Evolutionary conservation across 306 rosid genomes (phyloP), one percentile per base, ranked within the genome.

Genomic region (Trifolium pratense): DNA sequence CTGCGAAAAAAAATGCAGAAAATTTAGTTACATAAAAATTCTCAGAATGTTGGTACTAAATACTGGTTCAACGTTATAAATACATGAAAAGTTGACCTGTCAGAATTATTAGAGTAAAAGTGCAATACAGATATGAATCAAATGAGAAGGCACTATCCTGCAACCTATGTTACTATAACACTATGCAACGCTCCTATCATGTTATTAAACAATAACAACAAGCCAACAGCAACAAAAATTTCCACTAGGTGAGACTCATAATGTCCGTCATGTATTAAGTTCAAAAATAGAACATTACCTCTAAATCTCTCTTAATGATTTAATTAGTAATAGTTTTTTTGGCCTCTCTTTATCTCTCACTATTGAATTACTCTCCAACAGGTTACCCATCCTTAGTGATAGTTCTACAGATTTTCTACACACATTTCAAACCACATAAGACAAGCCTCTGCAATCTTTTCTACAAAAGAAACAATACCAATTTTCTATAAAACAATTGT

Each of bases 91-190:
- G 6, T 17, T 13, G 15, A 55, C 58, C 1, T 16, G 3, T 49
- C 17, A 25, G 60, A 68, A 48, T 45, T 11, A 46, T 40, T 68
- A 69, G 37, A 58, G 9, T 57, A 32, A 9, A 68, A 34, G 45
- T 34, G 71, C 56, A 21, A 25, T 20, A 25, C 70, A 40, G 34
- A 60, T 48, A 60, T 15, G 55, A 51, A 75, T 64, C 66, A 25
- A 10, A 65, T 15, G 42, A 75, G 43, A 64, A 64, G 45, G 32
- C 29, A 68, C 52, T 46, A 77, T 9, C 12, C 17, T 46, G 11
- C 51, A 42, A 31, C 16, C 51, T 9, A 42, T 7, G 11, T 45
- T 14, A 45, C 18, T 57, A 76, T 16, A 68, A 67, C 25, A 56
- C 13, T 55, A 71, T 15, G 39, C 51, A 71, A 55, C 45, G 11